phyloP scores from a whole-genome alignment of 306 rosid genomes.

The Malus sylvestris region DNA sequence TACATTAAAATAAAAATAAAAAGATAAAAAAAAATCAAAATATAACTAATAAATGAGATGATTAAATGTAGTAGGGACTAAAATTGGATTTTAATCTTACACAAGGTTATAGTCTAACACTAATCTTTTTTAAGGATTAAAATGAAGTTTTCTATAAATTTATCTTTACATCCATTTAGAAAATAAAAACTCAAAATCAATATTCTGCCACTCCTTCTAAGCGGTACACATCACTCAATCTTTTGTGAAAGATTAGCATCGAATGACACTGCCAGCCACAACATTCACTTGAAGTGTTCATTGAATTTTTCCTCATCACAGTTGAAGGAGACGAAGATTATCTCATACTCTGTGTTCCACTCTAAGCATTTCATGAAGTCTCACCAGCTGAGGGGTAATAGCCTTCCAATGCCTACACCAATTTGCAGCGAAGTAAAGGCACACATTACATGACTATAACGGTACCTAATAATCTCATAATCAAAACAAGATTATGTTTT shows the following conservation, averaged over 20 bases:
- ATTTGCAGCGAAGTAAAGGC: constrained; percentile 76
- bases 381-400: constrained; percentile 57
- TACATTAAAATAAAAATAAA: too few relatives aligned
- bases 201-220: too few relatives aligned
- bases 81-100: too few relatives aligned
- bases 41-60: too few relatives aligned
- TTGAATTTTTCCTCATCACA: constrained; percentile 52
- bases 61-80: too few relatives aligned
- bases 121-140: too few relatives aligned
- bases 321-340: constrained; percentile 70
- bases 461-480: constrained; percentile 48
- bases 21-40: too few relatives aligned
- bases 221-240: not conserved
- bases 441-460: constrained; percentile 49
- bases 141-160: too few relatives aligned
- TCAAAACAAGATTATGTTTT: constrained; percentile 2
- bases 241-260: constrained; percentile 44
- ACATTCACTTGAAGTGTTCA: constrained; percentile 61
- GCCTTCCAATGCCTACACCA: constrained; percentile 94
- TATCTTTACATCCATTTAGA: too few relatives aligned
- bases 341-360: constrained; percentile 49
- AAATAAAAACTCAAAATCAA: too few relatives aligned
- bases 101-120: too few relatives aligned
- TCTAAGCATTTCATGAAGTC: constrained; percentile 49
- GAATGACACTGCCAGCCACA: constrained; percentile 84